phyloP scores from a whole-genome alignment of 768 basidiomycete species.

The Collybiopsis luxurians region DNA sequence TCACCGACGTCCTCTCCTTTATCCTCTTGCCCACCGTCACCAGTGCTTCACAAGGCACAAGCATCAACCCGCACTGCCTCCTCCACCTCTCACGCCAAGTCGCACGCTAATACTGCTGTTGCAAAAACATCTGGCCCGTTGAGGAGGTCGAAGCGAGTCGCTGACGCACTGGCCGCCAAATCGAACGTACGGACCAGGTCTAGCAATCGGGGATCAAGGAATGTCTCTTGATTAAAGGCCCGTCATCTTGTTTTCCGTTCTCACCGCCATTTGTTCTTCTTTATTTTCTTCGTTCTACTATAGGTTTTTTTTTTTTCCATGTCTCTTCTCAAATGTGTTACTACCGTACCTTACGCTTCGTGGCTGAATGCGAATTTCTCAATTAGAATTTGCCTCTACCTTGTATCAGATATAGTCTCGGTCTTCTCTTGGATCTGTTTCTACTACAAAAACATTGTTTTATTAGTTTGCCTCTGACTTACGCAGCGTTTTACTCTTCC shows the following conservation, averaged over 20 bases:
- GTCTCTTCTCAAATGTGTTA: neutral
- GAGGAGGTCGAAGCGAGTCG: constrained; percentile 68
- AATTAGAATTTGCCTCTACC: neutral
- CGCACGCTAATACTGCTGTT: neutral
- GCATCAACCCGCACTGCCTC: neutral
- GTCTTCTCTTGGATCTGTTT: neutral
- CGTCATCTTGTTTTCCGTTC: constrained; percentile 12
- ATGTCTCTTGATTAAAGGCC: constrained; percentile 5
- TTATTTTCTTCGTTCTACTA: neutral
- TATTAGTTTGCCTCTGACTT: neutral
- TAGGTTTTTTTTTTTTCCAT: neutral
- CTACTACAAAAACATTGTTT: constrained; percentile 14
- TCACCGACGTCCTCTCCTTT: constrained; percentile 15
- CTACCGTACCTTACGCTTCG: neutral
- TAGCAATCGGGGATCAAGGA: neutral
- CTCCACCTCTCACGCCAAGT: neutral
- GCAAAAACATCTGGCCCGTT: constrained; percentile 29
- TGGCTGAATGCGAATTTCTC: no score
- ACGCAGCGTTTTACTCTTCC: neutral
- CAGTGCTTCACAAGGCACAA: neutral
- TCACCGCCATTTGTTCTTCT: constrained; percentile 14
- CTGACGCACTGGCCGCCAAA: constrained; percentile 52
- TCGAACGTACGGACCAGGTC: constrained; percentile 17
- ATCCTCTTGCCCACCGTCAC: constrained; percentile 13
- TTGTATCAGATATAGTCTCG: constrained; percentile 33